phyloP scores from a whole-genome alignment of 2,329 filamentous ascomycete genomes.

The Botryotinia calthae region DNA sequence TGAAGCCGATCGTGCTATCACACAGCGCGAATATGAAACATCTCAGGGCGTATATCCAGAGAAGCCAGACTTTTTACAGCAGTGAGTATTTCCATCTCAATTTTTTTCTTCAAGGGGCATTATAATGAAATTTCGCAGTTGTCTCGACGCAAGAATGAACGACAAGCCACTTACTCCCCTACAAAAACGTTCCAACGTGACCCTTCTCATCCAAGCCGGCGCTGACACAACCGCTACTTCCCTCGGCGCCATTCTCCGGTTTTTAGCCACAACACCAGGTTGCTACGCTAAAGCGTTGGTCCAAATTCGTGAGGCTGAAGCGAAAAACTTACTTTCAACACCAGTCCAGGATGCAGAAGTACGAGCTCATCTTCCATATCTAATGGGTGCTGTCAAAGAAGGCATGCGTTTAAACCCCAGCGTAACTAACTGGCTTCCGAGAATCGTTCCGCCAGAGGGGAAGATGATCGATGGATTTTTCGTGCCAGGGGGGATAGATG shows the following conservation, averaged over 20 bases:
- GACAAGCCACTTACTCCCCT: constrained; percentile 9
- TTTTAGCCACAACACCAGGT: neutral
- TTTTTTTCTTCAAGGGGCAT: too few relatives aligned
- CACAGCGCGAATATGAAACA: neutral
- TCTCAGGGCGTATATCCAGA: constrained; percentile 1
- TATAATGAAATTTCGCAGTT: neutral
- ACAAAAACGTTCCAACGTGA: constrained; percentile 18
- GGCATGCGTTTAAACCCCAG: neutral
- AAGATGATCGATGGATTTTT: neutral
- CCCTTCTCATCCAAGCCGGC: constrained; percentile 23
- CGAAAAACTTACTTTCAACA: neutral
- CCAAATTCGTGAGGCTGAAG: neutral
- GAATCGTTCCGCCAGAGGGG: neutral
- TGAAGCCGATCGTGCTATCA: neutral
- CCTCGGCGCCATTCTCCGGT: constrained; percentile 13
- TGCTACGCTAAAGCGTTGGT: neutral
- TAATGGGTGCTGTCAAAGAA: constrained; percentile 1
- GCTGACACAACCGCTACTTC: constrained; percentile 26
- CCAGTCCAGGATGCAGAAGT: constrained; percentile 6
- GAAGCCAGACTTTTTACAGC: constrained; percentile 4
- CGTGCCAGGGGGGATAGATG: constrained; percentile 33
- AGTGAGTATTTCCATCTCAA: neutral
- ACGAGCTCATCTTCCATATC: constrained; percentile 7
- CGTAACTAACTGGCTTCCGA: neutral
- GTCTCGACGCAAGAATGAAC: constrained; percentile 11